These are phyloP conservation scores for Macrocystidia cucumis DNA, from an alignment of 1,284 basidiomycete genomes.

Conservation along the genomic window DNA sequence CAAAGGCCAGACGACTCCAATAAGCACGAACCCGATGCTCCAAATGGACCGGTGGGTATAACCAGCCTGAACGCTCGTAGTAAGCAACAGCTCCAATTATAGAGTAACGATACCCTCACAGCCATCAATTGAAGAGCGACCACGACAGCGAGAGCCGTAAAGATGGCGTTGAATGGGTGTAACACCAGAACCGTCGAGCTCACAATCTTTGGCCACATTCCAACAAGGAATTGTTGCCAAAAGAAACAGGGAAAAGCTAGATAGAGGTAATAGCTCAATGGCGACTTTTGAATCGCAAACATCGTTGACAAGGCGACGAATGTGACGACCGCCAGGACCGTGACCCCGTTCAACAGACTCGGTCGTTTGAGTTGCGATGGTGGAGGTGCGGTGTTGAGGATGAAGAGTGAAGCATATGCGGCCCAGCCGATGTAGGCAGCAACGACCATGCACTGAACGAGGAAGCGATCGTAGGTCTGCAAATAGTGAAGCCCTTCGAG, in stretches of 20 bases:
- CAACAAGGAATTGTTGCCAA: constrained; percentile 46
- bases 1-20: constrained; percentile 68
- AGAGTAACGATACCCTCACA: constrained; percentile 33
- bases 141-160: constrained; percentile 23
- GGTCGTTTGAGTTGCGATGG: neutral
- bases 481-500: constrained; percentile 74
- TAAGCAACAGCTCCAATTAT: neutral
- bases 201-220: no score
- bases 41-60: constrained; percentile 70
- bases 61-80: constrained; percentile 35
- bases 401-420: constrained; percentile 50
- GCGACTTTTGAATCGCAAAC: constrained; percentile 60
- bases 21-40: constrained; percentile 58
- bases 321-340: constrained; percentile 18
- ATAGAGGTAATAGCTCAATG: constrained; percentile 76
- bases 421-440: constrained; percentile 78
- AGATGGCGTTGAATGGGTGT: constrained; percentile 13
- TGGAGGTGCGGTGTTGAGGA: constrained; percentile 34
- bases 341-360: constrained; percentile 8
- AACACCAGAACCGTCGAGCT: no score
- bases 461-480: constrained; percentile 78
- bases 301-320: constrained; percentile 35
- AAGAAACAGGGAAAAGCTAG: constrained; percentile 72
- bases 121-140: constrained; percentile 63
- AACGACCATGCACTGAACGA: constrained; percentile 66